A percentile compares a stretch with the other conserved stretches of the same genome.
phyloP scores from a whole-genome alignment of 202 grass and related monocot species.

The Carex sylvatica region DNA sequence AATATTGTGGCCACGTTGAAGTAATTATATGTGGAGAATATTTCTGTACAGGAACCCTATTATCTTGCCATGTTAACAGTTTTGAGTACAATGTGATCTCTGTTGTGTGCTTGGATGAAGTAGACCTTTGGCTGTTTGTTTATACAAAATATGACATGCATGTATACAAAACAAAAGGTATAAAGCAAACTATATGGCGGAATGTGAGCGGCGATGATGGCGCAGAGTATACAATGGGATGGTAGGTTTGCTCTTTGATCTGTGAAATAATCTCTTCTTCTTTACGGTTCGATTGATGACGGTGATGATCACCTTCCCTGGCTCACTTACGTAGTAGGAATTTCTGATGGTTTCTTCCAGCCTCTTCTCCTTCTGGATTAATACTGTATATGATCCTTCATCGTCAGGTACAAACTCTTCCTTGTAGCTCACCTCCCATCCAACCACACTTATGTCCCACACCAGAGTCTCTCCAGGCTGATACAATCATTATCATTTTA shows the following conservation, averaged over 20 bases:
- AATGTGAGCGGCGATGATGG: background rate
- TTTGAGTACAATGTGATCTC: background rate
- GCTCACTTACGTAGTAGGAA: slow-evolving; percentile 45
- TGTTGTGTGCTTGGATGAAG: background rate
- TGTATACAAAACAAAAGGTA: slow-evolving; percentile 2
- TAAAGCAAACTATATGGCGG: background rate
- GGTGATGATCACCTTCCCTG: slow-evolving; percentile 36
- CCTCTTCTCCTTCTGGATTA: slow-evolving; percentile 39
- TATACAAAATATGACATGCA: background rate
- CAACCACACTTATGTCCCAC: slow-evolving; percentile 37
- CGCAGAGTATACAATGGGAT: slow-evolving; percentile 34
- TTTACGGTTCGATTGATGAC: slow-evolving; percentile 28
- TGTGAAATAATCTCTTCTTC: slow-evolving; percentile 37
- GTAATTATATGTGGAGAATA: background rate
- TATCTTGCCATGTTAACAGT: background rate
- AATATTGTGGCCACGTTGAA: background rate
- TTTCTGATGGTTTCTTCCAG: slow-evolving; percentile 31
- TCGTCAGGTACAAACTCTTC: slow-evolving; percentile 52
- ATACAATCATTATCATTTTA: slow-evolving; percentile 4
- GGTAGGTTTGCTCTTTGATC: slow-evolving; percentile 43
- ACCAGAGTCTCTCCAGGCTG: slow-evolving; percentile 34
- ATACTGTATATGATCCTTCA: slow-evolving; percentile 39
- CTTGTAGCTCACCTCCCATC: slow-evolving; percentile 47
- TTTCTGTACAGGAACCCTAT: background rate
- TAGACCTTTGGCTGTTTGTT: background rate